Conservation (phyloP, 2,329 filamentous ascomycete genomes). For the Hortaea werneckii region DNA sequence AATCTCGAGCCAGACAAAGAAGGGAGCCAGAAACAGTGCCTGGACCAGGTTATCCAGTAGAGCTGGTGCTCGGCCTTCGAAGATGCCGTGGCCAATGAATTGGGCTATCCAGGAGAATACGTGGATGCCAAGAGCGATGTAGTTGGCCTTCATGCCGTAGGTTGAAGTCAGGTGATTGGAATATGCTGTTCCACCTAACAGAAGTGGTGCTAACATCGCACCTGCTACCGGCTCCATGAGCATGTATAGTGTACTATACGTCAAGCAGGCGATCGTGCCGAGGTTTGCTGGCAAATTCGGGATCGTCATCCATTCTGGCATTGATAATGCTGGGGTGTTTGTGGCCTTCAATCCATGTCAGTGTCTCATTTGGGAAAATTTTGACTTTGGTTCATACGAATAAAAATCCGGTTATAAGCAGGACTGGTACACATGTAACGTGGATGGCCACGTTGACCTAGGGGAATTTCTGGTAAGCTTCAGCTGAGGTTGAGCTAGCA, state of each 20-base stretch:
- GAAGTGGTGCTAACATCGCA: slow-evolving; percentile 61
- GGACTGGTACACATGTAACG: slow-evolving; percentile 66
- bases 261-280: slow-evolving; percentile 45
- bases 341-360: slow-evolving; percentile 36
- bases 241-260: slow-evolving; percentile 73
- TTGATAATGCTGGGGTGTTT: slow-evolving; percentile 44
- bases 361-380: too few relatives aligned
- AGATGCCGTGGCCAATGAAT: slow-evolving; percentile 83
- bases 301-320: slow-evolving; percentile 45
- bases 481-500: slow-evolving; percentile 3
- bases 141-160: slow-evolving; percentile 50
- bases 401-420: slow-evolving; percentile 60
- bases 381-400: slow-evolving; percentile 45
- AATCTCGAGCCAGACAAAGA: slow-evolving; percentile 95
- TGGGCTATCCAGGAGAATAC: slow-evolving; percentile 75
- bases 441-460: slow-evolving; percentile 70
- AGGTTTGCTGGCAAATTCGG: slow-evolving; percentile 50
- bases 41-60: slow-evolving; percentile 86
- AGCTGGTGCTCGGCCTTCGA: slow-evolving; percentile 79
- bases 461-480: slow-evolving; percentile 13
- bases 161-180: slow-evolving; percentile 63
- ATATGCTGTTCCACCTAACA: slow-evolving; percentile 64
- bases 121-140: slow-evolving; percentile 59
- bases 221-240: slow-evolving; percentile 92
- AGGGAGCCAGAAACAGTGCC: slow-evolving; percentile 81